A percentile compares a stretch with the other conserved stretches of the same genome.
Evolutionary conservation across 441 rosid genomes (phyloP).

Genomic region (Cnidoscolus chayamansa): DNA sequence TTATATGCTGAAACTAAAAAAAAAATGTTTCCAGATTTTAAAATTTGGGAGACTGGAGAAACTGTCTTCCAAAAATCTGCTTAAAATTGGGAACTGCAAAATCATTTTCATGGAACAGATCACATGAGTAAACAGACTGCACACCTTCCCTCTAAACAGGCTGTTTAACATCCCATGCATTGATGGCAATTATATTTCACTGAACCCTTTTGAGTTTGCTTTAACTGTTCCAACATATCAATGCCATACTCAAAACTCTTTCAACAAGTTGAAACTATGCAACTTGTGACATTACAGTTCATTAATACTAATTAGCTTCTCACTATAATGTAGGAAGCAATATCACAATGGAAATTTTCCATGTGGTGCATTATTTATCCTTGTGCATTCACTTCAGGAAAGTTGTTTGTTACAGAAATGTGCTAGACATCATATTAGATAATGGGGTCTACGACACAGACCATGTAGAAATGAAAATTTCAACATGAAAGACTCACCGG

Average conservation of each 20-base stretch:
- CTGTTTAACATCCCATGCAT: neutral
- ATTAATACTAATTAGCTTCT: neutral
- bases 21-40: too few species aligned
- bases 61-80: neutral
- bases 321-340: neutral
- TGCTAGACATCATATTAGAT: neutral
- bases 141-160: neutral
- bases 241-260: neutral
- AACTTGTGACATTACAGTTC: neutral
- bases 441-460: slow-evolving; percentile 1
- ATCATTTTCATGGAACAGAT: neutral
- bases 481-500: neutral
- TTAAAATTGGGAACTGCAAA: neutral
- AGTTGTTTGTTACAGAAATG: neutral
- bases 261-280: neutral
- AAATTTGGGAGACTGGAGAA: neutral
- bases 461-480: slow-evolving; percentile 12
- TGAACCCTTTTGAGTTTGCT: neutral
- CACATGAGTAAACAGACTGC: too few species aligned
- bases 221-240: neutral
- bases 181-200: neutral
- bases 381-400: slow-evolving; percentile 5
- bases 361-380: neutral
- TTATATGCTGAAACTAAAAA: neutral
- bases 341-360: neutral